Base-by-base conservation (phyloP, 2,329 filamentous ascomycete genomes). In the Xylaria sp. region DNA sequence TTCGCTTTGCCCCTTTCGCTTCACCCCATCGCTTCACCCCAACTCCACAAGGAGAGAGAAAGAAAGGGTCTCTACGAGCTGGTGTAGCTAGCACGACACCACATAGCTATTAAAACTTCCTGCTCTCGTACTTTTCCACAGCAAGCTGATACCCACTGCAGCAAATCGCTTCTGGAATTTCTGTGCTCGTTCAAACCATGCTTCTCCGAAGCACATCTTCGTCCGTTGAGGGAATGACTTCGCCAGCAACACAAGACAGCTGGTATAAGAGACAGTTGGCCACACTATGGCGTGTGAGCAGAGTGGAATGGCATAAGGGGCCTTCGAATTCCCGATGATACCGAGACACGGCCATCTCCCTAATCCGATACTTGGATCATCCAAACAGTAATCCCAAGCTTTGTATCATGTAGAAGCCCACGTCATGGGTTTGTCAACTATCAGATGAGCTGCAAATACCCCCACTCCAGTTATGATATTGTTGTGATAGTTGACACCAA, bases 241-340 rank as follows among this genome's bases (percentile, higher is more conserved):
- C 49, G 20, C 39, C 47, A 17, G 39, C 27, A 27, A 25, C 36
- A 53, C 39, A 33, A 39, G 54, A 36, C 45, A 36, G 51, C 42
- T n/a, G 31, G 39, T 22, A 7, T 15, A n/a, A 36, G 58, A n/a
- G 44, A 15, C 10, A 29, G 36, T 47, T 42, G 39, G 54, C 31
- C 64, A 63, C 33, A 44, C 49, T 59, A 59, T 66, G 29, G 44
- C 54, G 36, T 47, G 36, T 65, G 42, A 25, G 58, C 45, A 45
- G 57, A 36, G 45, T 50, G 25, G 13, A 11, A 63, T 27, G 3
- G 27, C 10, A 53, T 20, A 20, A 57, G 29, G 45, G 45, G 20
- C 25, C 51, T 39, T 50, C 17, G 15, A 22, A n/a, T 11, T 49
- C 31, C 29, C 47, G 22, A 29, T 45, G 44, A 33, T 42, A 44